Percentiles rank a stretch among this genome's conserved stretches.
These are phyloP conservation scores for Mycosarcoma maydis DNA, from an alignment of 1,284 basidiomycete species.

Conservation along the genomic window DNA sequence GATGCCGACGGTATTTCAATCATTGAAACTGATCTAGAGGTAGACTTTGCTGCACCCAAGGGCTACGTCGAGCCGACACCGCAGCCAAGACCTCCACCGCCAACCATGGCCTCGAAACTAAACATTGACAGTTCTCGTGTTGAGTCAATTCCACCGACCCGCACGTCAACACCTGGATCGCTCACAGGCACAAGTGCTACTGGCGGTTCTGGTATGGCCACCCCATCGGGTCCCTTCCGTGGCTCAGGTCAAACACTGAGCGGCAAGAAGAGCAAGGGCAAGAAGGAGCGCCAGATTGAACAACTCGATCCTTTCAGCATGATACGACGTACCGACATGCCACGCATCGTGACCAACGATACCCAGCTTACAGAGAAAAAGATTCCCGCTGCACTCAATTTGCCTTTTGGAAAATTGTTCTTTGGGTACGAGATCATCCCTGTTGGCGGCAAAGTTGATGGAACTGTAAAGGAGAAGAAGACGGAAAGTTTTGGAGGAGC, in stretches of 20 bases:
- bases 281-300: slow-evolving; percentile 63
- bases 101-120: slow-evolving; percentile 96
- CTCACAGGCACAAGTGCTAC: slow-evolving; percentile 32
- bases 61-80: slow-evolving; percentile 87
- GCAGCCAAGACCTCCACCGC: slow-evolving; percentile 77
- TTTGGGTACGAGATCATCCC: slow-evolving; percentile 64
- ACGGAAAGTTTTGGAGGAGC: slow-evolving; percentile 28
- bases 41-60: slow-evolving; percentile 74
- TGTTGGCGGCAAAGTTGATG: slow-evolving; percentile 47
- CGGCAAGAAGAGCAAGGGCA: slow-evolving; percentile 65
- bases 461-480: slow-evolving; percentile 9
- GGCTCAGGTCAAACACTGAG: slow-evolving; percentile 63
- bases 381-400: slow-evolving; percentile 86
- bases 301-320: slow-evolving; percentile 59
- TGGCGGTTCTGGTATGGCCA: slow-evolving; percentile 27
- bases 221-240: slow-evolving; percentile 50
- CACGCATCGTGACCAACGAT: slow-evolving; percentile 84
- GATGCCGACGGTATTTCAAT: slow-evolving; percentile 81
- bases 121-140: slow-evolving; percentile 77
- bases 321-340: slow-evolving; percentile 70
- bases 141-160: slow-evolving; percentile 64
- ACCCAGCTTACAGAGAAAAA: slow-evolving; percentile 77
- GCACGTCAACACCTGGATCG: slow-evolving; percentile 64
- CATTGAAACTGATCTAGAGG: slow-evolving; percentile 93
- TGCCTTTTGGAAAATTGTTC: slow-evolving; percentile 78